Conservation (phyloP, 371 early-diverging fungal species). For the Racocetra persica region DNA sequence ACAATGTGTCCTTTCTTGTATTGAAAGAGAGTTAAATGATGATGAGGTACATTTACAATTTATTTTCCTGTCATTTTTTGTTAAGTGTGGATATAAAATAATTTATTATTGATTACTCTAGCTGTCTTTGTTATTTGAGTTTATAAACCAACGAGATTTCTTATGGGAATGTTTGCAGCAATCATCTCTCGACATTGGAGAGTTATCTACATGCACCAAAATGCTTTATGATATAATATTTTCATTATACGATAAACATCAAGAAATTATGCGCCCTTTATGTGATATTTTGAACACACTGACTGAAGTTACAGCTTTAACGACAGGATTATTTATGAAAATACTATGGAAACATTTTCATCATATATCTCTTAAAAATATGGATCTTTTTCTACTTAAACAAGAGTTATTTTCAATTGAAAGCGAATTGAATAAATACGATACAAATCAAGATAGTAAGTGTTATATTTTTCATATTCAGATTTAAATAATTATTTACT, state of each 20-base stretch:
- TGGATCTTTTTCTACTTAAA: slow-evolving; percentile 59
- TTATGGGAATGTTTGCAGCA: slow-evolving; percentile 59
- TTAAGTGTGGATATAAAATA: no score
- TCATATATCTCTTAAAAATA: slow-evolving; percentile 63
- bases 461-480: no score
- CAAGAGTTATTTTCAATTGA: slow-evolving; percentile 48
- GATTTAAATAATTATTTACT: no score
- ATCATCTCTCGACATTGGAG: slow-evolving; percentile 62
- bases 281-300: slow-evolving; percentile 45
- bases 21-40: slow-evolving; percentile 33
- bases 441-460: no score
- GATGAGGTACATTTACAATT: no score
- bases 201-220: slow-evolving; percentile 61
- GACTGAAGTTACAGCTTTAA: slow-evolving; percentile 49
- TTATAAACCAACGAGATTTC: slow-evolving; percentile 67
- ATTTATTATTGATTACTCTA: no score
- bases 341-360: slow-evolving; percentile 68
- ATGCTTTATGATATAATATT: slow-evolving; percentile 52
- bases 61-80: no score
- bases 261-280: slow-evolving; percentile 46
- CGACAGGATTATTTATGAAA: slow-evolving; percentile 66
- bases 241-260: slow-evolving; percentile 45
- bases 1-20: slow-evolving; percentile 49
- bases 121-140: slow-evolving; percentile 28
- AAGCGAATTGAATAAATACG: no score